phyloP scores from a whole-genome alignment of 768 basidiomycete genomes.

The Suillus lakei region DNA sequence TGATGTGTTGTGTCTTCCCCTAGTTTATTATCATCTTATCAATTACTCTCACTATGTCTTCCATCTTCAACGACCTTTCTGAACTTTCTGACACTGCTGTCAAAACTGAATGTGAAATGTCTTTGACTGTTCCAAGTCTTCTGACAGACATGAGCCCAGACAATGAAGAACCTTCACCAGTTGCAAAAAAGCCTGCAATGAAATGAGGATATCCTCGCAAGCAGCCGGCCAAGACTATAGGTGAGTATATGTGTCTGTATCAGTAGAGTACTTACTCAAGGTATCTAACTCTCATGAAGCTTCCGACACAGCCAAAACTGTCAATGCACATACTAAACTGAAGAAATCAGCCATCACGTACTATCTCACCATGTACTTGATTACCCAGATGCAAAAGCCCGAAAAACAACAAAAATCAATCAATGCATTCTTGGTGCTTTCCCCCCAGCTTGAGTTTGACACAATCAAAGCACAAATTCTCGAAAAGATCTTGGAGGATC shows the following conservation, averaged over 20 bases:
- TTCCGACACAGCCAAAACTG: neutral
- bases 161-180: neutral
- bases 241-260: neutral
- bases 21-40: neutral
- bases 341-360: neutral
- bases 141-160: neutral
- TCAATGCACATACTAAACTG: neutral
- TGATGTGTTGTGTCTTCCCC: neutral
- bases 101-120: neutral
- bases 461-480: constrained; percentile 10
- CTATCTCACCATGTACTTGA: neutral
- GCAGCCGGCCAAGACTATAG: neutral
- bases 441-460: neutral
- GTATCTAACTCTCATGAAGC: neutral
- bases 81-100: neutral
- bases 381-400: neutral
- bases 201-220: neutral
- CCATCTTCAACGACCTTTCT: neutral
- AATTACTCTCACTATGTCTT: neutral
- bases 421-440: neutral
- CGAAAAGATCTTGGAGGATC: constrained; percentile 1
- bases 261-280: neutral
- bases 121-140: neutral
- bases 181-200: neutral
- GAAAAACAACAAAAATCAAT: neutral